Percentiles rank a stretch among this genome's conserved stretches.
Conservation (phyloP, 257 asterid species). For the Solanum commersonii region DNA sequence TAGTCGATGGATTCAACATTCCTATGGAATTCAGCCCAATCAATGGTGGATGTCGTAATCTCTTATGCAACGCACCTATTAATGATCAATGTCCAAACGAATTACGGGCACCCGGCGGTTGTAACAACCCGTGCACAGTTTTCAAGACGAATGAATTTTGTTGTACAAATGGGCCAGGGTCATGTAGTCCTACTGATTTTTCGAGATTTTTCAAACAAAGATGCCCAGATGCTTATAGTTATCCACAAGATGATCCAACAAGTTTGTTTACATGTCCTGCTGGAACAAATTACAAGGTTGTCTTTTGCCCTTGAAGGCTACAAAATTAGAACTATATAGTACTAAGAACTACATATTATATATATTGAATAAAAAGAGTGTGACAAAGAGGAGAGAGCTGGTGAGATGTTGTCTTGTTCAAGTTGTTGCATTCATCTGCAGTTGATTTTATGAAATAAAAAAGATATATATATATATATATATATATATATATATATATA, state of each 20-base stretch:
- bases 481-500: no score
- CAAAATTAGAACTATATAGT: no score
- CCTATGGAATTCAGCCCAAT: constrained; percentile 17
- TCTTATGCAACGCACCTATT: constrained; percentile 29
- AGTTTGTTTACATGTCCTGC: constrained; percentile 38
- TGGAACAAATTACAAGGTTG: constrained; percentile 41
- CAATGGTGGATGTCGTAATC: neutral
- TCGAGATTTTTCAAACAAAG: constrained; percentile 22
- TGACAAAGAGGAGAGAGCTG: no score
- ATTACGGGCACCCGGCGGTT: constrained; percentile 26
- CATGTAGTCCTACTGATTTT: constrained; percentile 18
- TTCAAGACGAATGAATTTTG: constrained; percentile 19
- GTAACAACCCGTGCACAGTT: constrained; percentile 38
- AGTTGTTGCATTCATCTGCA: no score
- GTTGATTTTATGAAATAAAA: no score
- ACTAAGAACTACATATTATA: no score
- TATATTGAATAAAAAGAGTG: no score
- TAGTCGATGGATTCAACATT: constrained; percentile 18
- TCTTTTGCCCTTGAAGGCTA: constrained; percentile 31
- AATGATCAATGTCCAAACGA: constrained; percentile 25
- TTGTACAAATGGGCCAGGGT: constrained; percentile 39
- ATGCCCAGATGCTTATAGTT: constrained; percentile 51
- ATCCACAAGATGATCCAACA: constrained; percentile 46
- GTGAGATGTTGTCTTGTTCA: no score
- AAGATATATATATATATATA: no score